phyloP scores from a whole-genome alignment of 2,329 filamentous ascomycete species.

The Leptographium radiaticola region DNA sequence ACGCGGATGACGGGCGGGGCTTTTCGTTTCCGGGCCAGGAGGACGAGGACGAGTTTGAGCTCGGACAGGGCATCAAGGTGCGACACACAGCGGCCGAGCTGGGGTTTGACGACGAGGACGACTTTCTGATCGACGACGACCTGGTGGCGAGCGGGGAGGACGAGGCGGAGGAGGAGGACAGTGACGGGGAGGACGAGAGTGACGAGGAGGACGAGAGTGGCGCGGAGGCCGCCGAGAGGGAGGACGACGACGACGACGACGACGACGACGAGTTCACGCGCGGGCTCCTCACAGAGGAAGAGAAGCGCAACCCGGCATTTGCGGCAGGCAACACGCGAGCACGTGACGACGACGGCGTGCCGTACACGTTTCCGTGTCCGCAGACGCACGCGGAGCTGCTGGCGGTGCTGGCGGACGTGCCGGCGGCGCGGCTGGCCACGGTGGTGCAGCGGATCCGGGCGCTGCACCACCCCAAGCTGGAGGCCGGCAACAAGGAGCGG shows the following conservation, averaged over 20 bases:
- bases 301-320: slow-evolving; percentile 40
- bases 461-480: slow-evolving; percentile 80
- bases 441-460: slow-evolving; percentile 84
- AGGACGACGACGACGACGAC: neutral
- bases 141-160: slow-evolving; percentile 66
- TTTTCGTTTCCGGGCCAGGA: slow-evolving; percentile 24
- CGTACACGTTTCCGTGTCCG: slow-evolving; percentile 80
- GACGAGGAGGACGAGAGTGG: slow-evolving; percentile 12
- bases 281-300: slow-evolving; percentile 48
- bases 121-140: slow-evolving; percentile 83
- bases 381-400: slow-evolving; percentile 63
- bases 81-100: slow-evolving; percentile 46
- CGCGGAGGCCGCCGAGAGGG: slow-evolving; percentile 43
- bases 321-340: slow-evolving; percentile 17
- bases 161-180: slow-evolving; percentile 41
- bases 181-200: slow-evolving; percentile 33
- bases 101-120: slow-evolving; percentile 84
- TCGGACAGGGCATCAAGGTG: slow-evolving; percentile 45
- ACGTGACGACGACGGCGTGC: slow-evolving; percentile 44
- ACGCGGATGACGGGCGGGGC: slow-evolving; percentile 3
- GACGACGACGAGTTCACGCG: slow-evolving; percentile 62
- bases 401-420: slow-evolving; percentile 47
- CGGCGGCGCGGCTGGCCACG: slow-evolving; percentile 54
- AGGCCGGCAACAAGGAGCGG: slow-evolving; percentile 72
- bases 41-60: slow-evolving; percentile 43